Evolutionary conservation across 2,329 filamentous ascomycete species (phyloP).

Genomic region (Microdochium trichocladiopsis): DNA sequence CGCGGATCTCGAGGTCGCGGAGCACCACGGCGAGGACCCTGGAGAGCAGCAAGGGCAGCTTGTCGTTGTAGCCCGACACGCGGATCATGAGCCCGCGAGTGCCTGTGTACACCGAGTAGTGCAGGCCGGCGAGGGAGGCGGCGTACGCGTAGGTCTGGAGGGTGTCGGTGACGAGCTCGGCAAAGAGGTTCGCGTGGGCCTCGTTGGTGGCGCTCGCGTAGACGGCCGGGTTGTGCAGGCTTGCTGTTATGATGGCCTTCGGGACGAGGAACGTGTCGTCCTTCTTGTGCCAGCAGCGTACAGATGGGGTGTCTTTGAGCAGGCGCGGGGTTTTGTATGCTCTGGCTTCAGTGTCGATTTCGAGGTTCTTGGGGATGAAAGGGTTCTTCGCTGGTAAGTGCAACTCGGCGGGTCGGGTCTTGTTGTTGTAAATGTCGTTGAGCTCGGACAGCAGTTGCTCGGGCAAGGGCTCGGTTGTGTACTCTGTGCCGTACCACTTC

Average conservation of each 20-base stretch:
- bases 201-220: slow-evolving; percentile 70
- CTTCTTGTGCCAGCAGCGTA: slow-evolving; percentile 94
- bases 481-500: slow-evolving; percentile 97
- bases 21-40: slow-evolving; percentile 77
- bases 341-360: slow-evolving; percentile 89
- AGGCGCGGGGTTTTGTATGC: slow-evolving; percentile 69
- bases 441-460: slow-evolving; percentile 67
- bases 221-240: slow-evolving; percentile 70
- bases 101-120: slow-evolving; percentile 70
- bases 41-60: slow-evolving; percentile 82
- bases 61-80: slow-evolving; percentile 91
- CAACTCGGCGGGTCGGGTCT: slow-evolving; percentile 55
- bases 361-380: slow-evolving; percentile 87
- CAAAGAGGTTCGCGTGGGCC: slow-evolving; percentile 73
- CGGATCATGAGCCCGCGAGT: slow-evolving; percentile 69
- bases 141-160: slow-evolving; percentile 93
- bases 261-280: slow-evolving; percentile 98
- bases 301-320: slow-evolving; percentile 64
- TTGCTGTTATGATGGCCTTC: slow-evolving; percentile 80
- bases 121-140: slow-evolving; percentile 82
- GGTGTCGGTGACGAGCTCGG: slow-evolving; percentile 79
- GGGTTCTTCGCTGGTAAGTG: slow-evolving; percentile 91
- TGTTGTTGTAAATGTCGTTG: slow-evolving; percentile 51
- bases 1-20: slow-evolving; percentile 69
- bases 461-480: slow-evolving; percentile 75